Percentiles rank a stretch among this genome's conserved stretches.
phyloP scores from a whole-genome alignment of 2,329 filamentous ascomycete species.

The Diplodia mutila region DNA sequence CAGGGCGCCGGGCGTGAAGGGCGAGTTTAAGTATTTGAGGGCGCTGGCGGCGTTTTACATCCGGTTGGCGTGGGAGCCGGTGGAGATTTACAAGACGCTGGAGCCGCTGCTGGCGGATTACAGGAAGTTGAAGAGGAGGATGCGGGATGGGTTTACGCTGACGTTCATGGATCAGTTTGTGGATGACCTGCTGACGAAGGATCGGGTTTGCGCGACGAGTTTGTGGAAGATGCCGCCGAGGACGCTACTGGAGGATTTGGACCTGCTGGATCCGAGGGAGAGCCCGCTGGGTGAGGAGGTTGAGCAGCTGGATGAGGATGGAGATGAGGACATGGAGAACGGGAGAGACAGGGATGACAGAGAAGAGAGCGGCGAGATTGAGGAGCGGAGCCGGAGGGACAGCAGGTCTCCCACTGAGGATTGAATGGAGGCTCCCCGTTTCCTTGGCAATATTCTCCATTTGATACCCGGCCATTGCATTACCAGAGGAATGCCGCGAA shows the following conservation, averaged over 20 bases:
- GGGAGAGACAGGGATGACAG: neutral
- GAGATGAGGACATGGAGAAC: slow-evolving; percentile 42
- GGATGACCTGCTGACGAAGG: slow-evolving; percentile 86
- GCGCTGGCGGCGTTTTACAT: slow-evolving; percentile 92
- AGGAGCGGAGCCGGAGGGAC: neutral
- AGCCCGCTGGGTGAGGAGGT: slow-evolving; percentile 79
- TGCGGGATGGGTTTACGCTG: slow-evolving; percentile 72
- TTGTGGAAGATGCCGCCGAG: slow-evolving; percentile 88
- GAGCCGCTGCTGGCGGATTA: slow-evolving; percentile 83
- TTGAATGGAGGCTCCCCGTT: neutral
- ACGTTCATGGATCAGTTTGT: slow-evolving; percentile 91
- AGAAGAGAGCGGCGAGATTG: slow-evolving; percentile 16
- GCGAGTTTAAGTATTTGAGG: slow-evolving; percentile 75
- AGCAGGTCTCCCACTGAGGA: slow-evolving; percentile 3
- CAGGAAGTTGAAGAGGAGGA: slow-evolving; percentile 79
- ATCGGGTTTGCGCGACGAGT: slow-evolving; percentile 87
- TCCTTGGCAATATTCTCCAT: too few species aligned
- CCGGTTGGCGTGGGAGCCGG: slow-evolving; percentile 80
- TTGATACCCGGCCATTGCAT: too few species aligned
- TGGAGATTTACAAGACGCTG: slow-evolving; percentile 76
- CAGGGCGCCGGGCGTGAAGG: slow-evolving; percentile 31
- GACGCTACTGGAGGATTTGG: slow-evolving; percentile 83
- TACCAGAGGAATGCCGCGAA: too few species aligned
- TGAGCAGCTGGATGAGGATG: slow-evolving; percentile 69
- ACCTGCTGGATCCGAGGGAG: slow-evolving; percentile 80